Evolutionary conservation across 2,329 filamentous ascomycete species (phyloP).

Genomic region (Coccinonectria pachysandricola): DNA sequence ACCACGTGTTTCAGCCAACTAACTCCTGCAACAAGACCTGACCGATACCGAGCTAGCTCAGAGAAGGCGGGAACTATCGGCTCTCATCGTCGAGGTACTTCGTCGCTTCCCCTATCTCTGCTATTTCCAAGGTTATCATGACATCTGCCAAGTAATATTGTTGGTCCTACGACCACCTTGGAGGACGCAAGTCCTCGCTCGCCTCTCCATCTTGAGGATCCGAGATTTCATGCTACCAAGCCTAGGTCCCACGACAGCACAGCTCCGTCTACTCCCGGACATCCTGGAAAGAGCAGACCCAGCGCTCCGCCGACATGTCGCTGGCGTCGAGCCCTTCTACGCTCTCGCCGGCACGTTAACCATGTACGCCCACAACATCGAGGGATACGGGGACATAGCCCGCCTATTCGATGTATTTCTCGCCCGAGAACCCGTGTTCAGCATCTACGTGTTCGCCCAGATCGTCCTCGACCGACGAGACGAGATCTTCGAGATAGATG

Average conservation of each 20-base stretch:
- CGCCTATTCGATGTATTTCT: slow-evolving; percentile 88
- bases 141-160: slow-evolving; percentile 92
- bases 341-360: slow-evolving; percentile 89
- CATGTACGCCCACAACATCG: slow-evolving; percentile 92
- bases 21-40: too few species aligned
- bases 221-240: slow-evolving; percentile 96
- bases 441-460: slow-evolving; percentile 84
- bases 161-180: slow-evolving; percentile 62
- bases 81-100: slow-evolving; percentile 71
- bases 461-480: slow-evolving; percentile 71
- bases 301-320: slow-evolving; percentile 63
- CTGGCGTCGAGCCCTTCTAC: slow-evolving; percentile 75
- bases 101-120: slow-evolving; percentile 72
- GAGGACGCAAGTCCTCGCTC: slow-evolving; percentile 56
- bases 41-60: slow-evolving; percentile 56
- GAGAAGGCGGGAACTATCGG: slow-evolving; percentile 67
- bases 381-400: slow-evolving; percentile 78
- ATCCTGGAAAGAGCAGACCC: slow-evolving; percentile 67
- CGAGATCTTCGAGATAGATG: slow-evolving; percentile 84
- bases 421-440: slow-evolving; percentile 76
- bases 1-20: too few species aligned
- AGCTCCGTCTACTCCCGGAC: slow-evolving; percentile 78
- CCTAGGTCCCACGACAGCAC: slow-evolving; percentile 67
- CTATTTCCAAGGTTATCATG: slow-evolving; percentile 98
- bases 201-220: slow-evolving; percentile 83